Percentiles rank a stretch among this genome's conserved stretches.
phyloP scores from a whole-genome alignment of 2,329 filamentous ascomycete genomes.

The Ceratocystis eucalypticola region DNA sequence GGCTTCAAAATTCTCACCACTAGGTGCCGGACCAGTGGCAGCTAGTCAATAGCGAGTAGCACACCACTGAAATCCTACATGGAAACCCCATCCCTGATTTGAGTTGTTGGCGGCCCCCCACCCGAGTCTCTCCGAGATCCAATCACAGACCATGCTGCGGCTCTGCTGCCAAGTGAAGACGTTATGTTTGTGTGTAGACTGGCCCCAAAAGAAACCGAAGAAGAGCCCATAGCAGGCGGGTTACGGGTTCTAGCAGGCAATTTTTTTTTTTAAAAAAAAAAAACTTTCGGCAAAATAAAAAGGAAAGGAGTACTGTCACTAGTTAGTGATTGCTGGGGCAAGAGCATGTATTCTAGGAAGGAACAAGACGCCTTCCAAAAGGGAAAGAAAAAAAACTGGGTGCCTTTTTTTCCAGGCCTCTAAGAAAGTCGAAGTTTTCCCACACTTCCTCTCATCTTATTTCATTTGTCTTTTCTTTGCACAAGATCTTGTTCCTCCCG shows the following conservation, averaged over 20 bases:
- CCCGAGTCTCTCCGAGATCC: constrained; percentile 9
- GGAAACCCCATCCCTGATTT: not conserved
- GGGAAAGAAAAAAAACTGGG: not conserved
- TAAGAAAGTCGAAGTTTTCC: constrained; percentile 9
- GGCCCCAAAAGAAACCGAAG: not conserved
- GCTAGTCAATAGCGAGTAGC: not conserved
- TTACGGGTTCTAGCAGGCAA: not conserved
- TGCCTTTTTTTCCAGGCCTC: constrained; percentile 16
- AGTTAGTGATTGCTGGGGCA: not conserved
- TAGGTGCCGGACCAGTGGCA: not conserved
- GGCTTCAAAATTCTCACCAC: constrained; percentile 1
- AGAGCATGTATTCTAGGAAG: not conserved
- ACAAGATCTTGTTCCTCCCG: constrained; percentile 22
- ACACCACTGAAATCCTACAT: not conserved
- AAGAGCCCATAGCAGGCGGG: not conserved
- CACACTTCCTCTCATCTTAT: constrained; percentile 17
- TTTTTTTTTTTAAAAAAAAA: not conserved
- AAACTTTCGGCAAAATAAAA: not conserved
- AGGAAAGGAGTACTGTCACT: not conserved
- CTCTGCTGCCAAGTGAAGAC: not conserved
- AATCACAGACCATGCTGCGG: constrained; percentile 10
- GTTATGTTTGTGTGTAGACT: not conserved
- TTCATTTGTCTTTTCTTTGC: constrained; percentile 22
- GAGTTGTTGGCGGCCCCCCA: not conserved
- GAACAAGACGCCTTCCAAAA: not conserved